Conservation (phyloP, 371 early-diverging fungal genomes). For the Chytridium lagenaria region DNA sequence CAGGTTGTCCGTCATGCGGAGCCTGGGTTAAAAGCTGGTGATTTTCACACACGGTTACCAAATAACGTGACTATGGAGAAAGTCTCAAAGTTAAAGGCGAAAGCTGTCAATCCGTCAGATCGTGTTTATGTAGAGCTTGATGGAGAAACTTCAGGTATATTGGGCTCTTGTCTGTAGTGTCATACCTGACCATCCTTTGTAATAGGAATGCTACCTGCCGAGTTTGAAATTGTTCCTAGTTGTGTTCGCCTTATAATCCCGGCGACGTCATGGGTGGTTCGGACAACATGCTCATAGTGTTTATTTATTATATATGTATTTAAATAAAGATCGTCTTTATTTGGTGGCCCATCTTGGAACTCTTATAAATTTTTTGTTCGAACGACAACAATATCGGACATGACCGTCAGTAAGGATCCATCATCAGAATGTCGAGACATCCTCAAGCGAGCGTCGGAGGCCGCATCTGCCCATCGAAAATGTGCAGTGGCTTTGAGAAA, state of each 20-base stretch:
- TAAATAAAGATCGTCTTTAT: too few relatives aligned
- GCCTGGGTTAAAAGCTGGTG: not conserved
- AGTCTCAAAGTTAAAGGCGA: not conserved
- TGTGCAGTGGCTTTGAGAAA: conserved; percentile 1
- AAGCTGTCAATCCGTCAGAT: not conserved
- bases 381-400: not conserved
- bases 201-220: not conserved
- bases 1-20: not conserved
- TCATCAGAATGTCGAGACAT: not conserved
- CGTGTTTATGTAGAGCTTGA: not conserved
- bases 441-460: not conserved
- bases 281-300: too few relatives aligned
- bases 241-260: not conserved
- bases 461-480: not conserved
- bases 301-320: too few relatives aligned
- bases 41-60: not conserved
- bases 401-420: not conserved
- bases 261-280: not conserved
- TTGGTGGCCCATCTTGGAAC: too few relatives aligned
- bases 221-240: not conserved
- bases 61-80: not conserved
- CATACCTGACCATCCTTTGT: too few relatives aligned
- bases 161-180: not conserved
- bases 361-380: conserved; percentile 2
- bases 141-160: not conserved